Evolutionary conservation across 179 eudicot genomes (phyloP), one percentile per base, ranked within the genome.

Genomic region (Nepenthes alata): DNA sequence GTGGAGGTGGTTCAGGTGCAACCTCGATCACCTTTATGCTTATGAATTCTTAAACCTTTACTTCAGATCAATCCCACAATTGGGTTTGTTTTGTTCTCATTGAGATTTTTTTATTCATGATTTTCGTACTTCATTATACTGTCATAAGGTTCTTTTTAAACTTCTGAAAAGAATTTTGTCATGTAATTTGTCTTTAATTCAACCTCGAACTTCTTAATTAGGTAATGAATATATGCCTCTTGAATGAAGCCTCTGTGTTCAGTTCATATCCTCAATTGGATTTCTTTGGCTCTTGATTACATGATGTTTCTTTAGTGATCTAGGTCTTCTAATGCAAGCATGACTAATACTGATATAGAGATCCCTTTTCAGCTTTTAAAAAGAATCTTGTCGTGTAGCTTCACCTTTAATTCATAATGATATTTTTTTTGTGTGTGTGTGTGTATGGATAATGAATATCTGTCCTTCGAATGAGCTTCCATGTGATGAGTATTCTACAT

Each of bases 1-100:
- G 84, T 88, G 55, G 93, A 86, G 75, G 86, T 88, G 70, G 89
- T 88, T 70, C 93, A 80, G 95, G 89, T 85, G 69, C 44, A 37
- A 57, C 54, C 41, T 7, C 25, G n/a, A 16, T 56, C 2, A 2
- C 11, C 16, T 52, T 35, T 35, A 3, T 39, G 25, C 14, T 35
- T 14, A 35, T 58, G 50, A 1, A 10, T 11, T 2, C 37, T 38
- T 47, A 15, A 3, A 5, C 0, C 36, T 54, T 54, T 4, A 5
- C 15, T 48, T 38, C 10, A 12, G 10, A 6, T 50, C 53, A 50
- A 3, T 8, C 11, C 53, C 15, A 6, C 53, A 11, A 34, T 55
- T 55, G 58, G 37, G 16, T 52, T 55, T 34, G 39, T 62, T 35
- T 64, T n/a, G 25, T 41, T 41, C 45, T 41, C 8, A 4, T 4